A percentile compares a stretch with the other conserved stretches of the same genome.
These are phyloP conservation scores for Rhizopus arrhizus DNA, from an alignment of 371 early-diverging fungal genomes.

Conservation along the genomic window DNA sequence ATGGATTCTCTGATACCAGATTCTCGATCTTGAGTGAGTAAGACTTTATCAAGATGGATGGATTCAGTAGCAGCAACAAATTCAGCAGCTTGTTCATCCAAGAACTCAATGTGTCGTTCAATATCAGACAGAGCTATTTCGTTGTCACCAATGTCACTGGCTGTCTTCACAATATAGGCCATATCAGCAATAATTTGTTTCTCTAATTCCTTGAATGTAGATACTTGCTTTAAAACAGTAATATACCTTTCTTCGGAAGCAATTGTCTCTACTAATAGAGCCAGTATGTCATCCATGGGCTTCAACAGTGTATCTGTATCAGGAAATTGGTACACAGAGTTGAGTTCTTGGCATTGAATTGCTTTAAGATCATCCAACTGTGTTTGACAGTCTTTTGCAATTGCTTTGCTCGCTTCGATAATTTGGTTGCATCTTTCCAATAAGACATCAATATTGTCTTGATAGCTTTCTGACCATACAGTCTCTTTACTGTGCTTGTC, in stretches of 20 bases:
- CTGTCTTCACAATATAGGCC: neutral
- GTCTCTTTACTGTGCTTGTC: neutral
- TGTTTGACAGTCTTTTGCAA: neutral
- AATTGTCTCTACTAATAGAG: neutral
- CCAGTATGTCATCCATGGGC: neutral
- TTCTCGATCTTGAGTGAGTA: neutral
- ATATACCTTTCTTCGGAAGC: neutral
- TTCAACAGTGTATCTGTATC: neutral
- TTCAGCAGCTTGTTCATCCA: constrained; percentile 22
- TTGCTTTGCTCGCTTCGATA: neutral
- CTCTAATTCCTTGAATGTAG: neutral
- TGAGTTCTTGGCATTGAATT: neutral
- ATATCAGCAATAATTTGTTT: neutral
- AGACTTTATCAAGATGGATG: neutral
- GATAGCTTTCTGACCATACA: neutral
- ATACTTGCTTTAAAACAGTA: neutral
- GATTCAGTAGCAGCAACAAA: neutral
- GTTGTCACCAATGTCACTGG: neutral
- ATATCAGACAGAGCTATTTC: constrained; percentile 13
- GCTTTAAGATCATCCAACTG: neutral
- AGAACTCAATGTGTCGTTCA: constrained; percentile 14
- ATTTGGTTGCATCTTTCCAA: neutral
- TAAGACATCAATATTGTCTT: neutral
- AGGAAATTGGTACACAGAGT: neutral
- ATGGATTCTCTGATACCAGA: neutral